phyloP scores from a whole-genome alignment of 345 rosid genomes.

The Linum usitatissimum region DNA sequence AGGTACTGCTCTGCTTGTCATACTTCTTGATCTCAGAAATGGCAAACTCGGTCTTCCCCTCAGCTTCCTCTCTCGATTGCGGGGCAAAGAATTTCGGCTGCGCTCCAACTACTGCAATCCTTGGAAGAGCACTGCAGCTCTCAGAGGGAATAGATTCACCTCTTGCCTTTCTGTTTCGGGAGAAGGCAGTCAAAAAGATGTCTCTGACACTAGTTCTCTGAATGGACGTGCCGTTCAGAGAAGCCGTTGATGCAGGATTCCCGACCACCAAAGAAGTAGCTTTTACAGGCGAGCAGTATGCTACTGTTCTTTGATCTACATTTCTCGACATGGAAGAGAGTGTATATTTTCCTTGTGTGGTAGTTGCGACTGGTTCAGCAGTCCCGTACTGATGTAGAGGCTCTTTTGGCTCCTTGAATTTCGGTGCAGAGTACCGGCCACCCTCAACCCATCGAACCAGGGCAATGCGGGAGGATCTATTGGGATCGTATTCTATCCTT shows the following conservation, averaged over 20 bases:
- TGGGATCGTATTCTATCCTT: constrained; percentile 22
- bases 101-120: constrained; percentile 1
- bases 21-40: background rate
- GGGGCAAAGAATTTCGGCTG: background rate
- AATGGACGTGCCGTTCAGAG: background rate
- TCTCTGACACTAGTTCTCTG: constrained; percentile 1
- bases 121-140: background rate
- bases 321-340: background rate
- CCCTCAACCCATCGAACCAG: constrained; percentile 3
- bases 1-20: background rate
- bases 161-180: background rate
- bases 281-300: background rate
- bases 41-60: background rate
- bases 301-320: constrained; percentile 1
- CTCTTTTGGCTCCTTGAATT: background rate
- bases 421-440: background rate
- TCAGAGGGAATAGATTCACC: background rate
- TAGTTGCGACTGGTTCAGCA: background rate
- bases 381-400: background rate
- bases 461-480: constrained; percentile 5
- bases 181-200: constrained; percentile 1
- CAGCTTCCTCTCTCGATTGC: background rate
- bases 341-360: background rate
- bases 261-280: background rate
- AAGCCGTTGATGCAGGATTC: background rate